A percentile compares a stretch with the other conserved stretches of the same genome.
Evolutionary conservation across 805 yeast species (phyloP).

Genomic region (Yarrowia hollandica): DNA sequence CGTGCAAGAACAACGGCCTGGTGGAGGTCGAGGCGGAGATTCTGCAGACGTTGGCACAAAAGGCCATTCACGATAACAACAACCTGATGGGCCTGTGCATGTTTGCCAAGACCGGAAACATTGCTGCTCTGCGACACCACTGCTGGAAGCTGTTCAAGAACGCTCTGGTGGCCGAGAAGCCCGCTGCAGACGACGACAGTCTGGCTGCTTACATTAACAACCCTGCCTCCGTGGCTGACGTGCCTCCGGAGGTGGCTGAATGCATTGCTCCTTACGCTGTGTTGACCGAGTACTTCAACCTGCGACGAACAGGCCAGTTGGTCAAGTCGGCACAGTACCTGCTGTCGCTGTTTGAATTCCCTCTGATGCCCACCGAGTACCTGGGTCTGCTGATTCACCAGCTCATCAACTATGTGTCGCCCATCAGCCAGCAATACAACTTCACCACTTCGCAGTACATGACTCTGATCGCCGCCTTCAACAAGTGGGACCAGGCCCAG

Average conservation of each 20-base stretch:
- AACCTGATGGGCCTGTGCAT: conserved; percentile 36
- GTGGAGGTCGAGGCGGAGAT: conserved; percentile 8
- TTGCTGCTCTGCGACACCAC: conserved; percentile 32
- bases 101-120: conserved; percentile 35
- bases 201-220: conserved; percentile 28
- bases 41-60: conserved; percentile 10
- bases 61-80: conserved; percentile 20
- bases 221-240: conserved; percentile 27
- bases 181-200: conserved; percentile 27
- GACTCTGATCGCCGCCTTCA: conserved; percentile 12
- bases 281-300: conserved; percentile 32
- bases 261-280: conserved; percentile 42
- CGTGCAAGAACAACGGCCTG: conserved; percentile 18
- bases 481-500: conserved; percentile 22
- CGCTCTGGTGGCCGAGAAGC: conserved; percentile 31
- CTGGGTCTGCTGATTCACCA: conserved; percentile 32
- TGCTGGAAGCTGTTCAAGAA: conserved; percentile 39
- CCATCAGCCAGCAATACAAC: background rate
- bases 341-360: conserved; percentile 37
- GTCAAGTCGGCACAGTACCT: conserved; percentile 34
- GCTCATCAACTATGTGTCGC: conserved; percentile 9
- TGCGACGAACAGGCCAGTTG: conserved; percentile 20
- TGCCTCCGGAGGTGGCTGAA: conserved; percentile 36
- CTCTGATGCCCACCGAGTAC: conserved; percentile 36
- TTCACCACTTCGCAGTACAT: conserved; percentile 2